A percentile compares a stretch with the other conserved stretches of the same genome.
phyloP scores from a whole-genome alignment of 441 rosid species.

The Croton laevigatus region DNA sequence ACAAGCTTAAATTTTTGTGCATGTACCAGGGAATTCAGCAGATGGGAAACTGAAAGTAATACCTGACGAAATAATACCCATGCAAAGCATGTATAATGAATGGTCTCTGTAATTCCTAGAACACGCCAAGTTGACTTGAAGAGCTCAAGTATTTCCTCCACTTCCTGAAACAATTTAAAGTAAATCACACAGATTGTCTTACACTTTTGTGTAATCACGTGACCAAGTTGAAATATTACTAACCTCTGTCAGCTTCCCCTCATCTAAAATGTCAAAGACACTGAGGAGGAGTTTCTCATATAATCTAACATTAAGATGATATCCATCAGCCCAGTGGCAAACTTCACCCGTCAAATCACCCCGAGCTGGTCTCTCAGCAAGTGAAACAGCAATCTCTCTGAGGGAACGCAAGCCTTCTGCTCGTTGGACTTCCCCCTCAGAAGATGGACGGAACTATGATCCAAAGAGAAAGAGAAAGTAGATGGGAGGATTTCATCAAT shows the following conservation, averaged over 20 bases:
- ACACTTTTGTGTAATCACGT: constrained; percentile 8
- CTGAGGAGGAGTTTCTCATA: constrained; percentile 94
- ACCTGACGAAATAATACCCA: constrained; percentile 98
- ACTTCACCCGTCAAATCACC: constrained; percentile 99
- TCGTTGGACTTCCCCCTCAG: constrained; percentile 89
- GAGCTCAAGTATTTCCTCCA: constrained; percentile 97
- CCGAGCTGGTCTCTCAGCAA: constrained; percentile 98
- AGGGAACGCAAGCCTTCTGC: constrained; percentile 92
- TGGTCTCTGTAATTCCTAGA: constrained; percentile 94
- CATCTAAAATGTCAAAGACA: constrained; percentile 92
- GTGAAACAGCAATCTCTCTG: constrained; percentile 80
- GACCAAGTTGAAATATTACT: constrained; percentile 26
- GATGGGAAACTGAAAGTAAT: constrained; percentile 23
- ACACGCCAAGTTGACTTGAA: constrained; percentile 96
- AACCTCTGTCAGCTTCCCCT: constrained; percentile 95
- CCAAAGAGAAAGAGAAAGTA: constrained; percentile 19
- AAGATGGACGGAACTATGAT: constrained; percentile 71
- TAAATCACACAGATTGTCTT: neutral
- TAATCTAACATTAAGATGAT: constrained; percentile 85
- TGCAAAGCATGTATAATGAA: constrained; percentile 89
- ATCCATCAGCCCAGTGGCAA: constrained; percentile 99
- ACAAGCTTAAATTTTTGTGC: neutral
- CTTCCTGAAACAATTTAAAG: constrained; percentile 52
- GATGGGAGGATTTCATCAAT: neutral
- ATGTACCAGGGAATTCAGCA: neutral